phyloP scores from a whole-genome alignment of 768 basidiomycete genomes.

The Postia placenta region DNA sequence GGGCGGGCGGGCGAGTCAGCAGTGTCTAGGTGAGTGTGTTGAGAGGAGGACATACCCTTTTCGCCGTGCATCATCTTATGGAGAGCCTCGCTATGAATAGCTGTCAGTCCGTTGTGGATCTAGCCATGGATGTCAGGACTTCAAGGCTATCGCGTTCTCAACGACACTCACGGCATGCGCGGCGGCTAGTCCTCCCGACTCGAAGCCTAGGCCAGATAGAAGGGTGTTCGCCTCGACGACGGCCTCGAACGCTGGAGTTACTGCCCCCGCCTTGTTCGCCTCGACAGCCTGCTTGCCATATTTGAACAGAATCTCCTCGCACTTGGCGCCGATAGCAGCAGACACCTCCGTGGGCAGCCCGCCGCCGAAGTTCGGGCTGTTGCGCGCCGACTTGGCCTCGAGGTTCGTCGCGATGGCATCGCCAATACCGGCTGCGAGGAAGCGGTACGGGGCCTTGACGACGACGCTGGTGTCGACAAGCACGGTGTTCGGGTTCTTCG shows the following conservation, averaged over 20 bases:
- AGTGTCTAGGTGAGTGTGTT: not conserved
- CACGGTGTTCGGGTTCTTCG: conserved; percentile 23
- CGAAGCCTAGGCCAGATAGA: conserved; percentile 25
- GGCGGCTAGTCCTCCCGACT: conserved; percentile 26
- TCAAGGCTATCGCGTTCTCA: not conserved
- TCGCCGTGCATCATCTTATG: conserved; percentile 25
- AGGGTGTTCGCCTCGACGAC: conserved; percentile 28
- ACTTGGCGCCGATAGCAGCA: conserved; percentile 23
- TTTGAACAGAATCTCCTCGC: conserved; percentile 28
- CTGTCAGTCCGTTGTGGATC: conserved; percentile 28
- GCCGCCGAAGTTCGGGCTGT: conserved; percentile 24
- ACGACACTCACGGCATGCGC: conserved; percentile 25
- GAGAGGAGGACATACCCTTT: conserved; percentile 14
- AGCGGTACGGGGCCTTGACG: conserved; percentile 23
- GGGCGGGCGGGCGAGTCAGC: not conserved
- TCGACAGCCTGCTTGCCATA: conserved; percentile 26
- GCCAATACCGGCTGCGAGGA: conserved; percentile 26
- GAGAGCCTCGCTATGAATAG: conserved; percentile 18
- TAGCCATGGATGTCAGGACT: no score
- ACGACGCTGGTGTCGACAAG: conserved; percentile 27
- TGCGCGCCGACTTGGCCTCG: conserved; percentile 20
- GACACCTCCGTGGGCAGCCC: conserved; percentile 25
- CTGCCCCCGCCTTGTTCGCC: conserved; percentile 22
- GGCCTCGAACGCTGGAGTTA: conserved; percentile 26
- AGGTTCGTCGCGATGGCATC: conserved; percentile 28